These are phyloP conservation scores for Sporothrix mexicana DNA, from an alignment of 2,329 filamentous ascomycete species.

Conservation along the genomic window DNA sequence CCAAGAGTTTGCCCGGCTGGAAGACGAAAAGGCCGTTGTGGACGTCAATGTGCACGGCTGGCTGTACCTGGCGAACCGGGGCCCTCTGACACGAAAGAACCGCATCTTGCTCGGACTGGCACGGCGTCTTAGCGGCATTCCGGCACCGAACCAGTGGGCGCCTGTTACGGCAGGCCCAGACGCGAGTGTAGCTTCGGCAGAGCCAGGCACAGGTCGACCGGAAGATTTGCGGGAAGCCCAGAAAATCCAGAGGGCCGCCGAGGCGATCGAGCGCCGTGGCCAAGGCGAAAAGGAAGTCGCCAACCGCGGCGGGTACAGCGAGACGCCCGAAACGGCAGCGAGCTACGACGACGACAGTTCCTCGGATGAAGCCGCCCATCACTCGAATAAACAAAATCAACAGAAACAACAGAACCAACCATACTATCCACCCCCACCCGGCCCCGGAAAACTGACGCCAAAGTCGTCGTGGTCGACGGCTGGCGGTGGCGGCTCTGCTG, in stretches of 20 bases:
- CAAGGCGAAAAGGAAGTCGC: conserved; percentile 74
- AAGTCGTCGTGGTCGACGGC: conserved; percentile 47
- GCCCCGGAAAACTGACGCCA: conserved; percentile 27
- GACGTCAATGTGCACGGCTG: conserved; percentile 96
- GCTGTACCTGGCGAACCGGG: conserved; percentile 86
- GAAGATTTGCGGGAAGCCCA: conserved; percentile 64
- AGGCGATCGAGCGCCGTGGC: conserved; percentile 74
- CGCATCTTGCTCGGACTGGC: conserved; percentile 85
- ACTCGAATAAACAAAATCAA: too few species aligned
- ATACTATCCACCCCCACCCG: neutral
- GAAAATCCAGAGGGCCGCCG: conserved; percentile 74
- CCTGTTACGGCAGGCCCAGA: conserved; percentile 44
- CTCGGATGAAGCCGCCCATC: conserved; percentile 45
- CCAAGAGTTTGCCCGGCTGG: conserved; percentile 76
- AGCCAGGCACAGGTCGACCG: conserved; percentile 20
- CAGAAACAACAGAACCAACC: neutral
- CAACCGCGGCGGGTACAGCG: conserved; percentile 74
- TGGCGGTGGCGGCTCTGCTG: neutral
- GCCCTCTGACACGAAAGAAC: conserved; percentile 85
- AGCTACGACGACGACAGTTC: conserved; percentile 51
- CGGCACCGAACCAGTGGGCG: conserved; percentile 60
- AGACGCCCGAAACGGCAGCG: conserved; percentile 53
- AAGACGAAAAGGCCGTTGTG: conserved; percentile 83
- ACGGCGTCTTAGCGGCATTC: conserved; percentile 84
- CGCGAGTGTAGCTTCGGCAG: conserved; percentile 41